phyloP scores from a whole-genome alignment of 257 asterid genomes.

The Petunia axillaris region DNA sequence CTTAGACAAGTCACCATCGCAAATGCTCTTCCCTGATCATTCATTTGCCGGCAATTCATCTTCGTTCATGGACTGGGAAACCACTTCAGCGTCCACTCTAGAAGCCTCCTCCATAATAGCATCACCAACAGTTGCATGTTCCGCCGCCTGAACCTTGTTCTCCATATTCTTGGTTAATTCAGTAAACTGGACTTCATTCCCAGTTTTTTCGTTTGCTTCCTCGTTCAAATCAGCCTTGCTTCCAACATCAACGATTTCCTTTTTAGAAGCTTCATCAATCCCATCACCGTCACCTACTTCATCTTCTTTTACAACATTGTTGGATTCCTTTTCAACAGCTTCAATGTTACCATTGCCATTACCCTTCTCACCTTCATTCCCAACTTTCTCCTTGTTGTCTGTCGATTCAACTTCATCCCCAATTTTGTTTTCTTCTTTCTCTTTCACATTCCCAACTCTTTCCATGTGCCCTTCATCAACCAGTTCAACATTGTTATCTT shows the following conservation, averaged over 20 bases:
- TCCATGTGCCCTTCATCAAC: slow-evolving; percentile 44
- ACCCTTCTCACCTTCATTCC: not conserved
- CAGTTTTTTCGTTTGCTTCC: slow-evolving; percentile 22
- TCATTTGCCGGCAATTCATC: slow-evolving; percentile 11
- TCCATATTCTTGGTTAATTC: slow-evolving; percentile 18
- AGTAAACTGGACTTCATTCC: slow-evolving; percentile 16
- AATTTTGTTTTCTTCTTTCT: slow-evolving; percentile 29
- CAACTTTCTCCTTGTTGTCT: not conserved
- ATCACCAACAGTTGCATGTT: slow-evolving; percentile 21
- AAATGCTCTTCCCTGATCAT: slow-evolving; percentile 39
- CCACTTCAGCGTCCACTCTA: slow-evolving; percentile 16
- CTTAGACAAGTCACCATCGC: slow-evolving; percentile 37
- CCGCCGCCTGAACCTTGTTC: slow-evolving; percentile 14
- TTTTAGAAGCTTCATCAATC: not conserved
- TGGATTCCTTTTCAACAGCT: not conserved
- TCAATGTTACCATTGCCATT: not conserved
- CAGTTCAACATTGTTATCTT: slow-evolving; percentile 53
- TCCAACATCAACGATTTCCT: not conserved
- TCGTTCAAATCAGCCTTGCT: slow-evolving; percentile 20
- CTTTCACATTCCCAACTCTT: slow-evolving; percentile 29
- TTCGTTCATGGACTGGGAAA: slow-evolving; percentile 30
- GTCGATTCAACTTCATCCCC: slow-evolving; percentile 16
- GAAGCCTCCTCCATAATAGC: slow-evolving; percentile 30
- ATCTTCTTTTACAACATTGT: not conserved
- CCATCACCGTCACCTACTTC: slow-evolving; percentile 2